Base-by-base conservation (phyloP, 345 rosid genomes). In the Salix exigua region DNA sequence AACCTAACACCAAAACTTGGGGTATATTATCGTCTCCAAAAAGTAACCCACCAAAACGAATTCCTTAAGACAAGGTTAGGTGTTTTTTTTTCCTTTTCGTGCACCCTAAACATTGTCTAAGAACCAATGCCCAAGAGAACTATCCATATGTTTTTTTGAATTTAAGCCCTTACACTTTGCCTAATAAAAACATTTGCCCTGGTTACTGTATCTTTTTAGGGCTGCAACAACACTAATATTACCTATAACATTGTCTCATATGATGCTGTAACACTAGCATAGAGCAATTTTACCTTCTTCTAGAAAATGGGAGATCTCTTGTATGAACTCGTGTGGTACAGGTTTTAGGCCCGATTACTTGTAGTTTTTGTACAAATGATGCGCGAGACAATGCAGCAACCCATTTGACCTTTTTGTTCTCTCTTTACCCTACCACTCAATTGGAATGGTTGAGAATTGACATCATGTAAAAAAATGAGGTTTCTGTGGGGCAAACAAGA, bases 391-490 rank as follows among this genome's bases (percentile, higher is more conserved):
- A 64, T 2, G 31, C 79, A 61, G 64, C 48, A 30, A 28, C 38
- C 53, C 72, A 53, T 78, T 72, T 70, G 66, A 38, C 76, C 19
- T 66, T 55, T 67, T 14, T 80, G 76, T 60, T 77, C 63, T 55
- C 70, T 75, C 83, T 78, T 75, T 79, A 74, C 74, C 78, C 78
- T 38, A 70, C 79, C 80, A 66, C 51, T 71, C 80, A 68, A 31
- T 46, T 73, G 82, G 80, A 66, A 87, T 51, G 82, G 88, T 81
- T 53, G 79, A 82, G 69, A 63, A 77, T 78, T 64, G 74, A 79
- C 81, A 48, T 64, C 5, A 66, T 65, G 72, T 80, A 51, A 78
- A 69, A 75, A 67, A 63, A 48, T 44, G 81, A 78, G 83, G 64
- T 64, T 63, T 79, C 82, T 67, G 46, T 63, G 74, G 80, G 38